A percentile compares a stretch with the other conserved stretches of the same genome.
Conservation (phyloP, 768 basidiomycete genomes). For the Zangia roseola region DNA sequence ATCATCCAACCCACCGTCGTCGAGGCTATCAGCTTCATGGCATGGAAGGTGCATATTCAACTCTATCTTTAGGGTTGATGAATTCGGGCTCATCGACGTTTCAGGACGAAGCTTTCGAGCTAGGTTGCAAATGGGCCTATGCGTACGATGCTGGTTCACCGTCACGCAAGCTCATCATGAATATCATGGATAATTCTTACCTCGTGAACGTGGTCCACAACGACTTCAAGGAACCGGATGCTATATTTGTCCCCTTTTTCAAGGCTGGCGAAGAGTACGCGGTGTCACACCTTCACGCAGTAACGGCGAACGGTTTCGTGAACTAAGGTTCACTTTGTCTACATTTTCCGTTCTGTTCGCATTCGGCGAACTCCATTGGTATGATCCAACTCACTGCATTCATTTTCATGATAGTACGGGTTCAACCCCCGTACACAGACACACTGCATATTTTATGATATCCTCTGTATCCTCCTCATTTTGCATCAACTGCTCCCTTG, state of each 20-base stretch:
- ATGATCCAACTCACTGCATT: slow-evolving; percentile 33
- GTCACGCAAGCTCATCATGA: slow-evolving; percentile 71
- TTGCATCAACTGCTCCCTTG: slow-evolving; percentile 30
- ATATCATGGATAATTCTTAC: slow-evolving; percentile 77
- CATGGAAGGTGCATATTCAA: slow-evolving; percentile 75
- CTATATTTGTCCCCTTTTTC: slow-evolving; percentile 87
- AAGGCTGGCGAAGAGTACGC: slow-evolving; percentile 67
- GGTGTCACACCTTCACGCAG: slow-evolving; percentile 35
- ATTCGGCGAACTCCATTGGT: not conserved
- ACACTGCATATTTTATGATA: slow-evolving; percentile 21
- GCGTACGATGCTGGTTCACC: slow-evolving; percentile 78
- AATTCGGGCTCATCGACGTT: slow-evolving; percentile 10
- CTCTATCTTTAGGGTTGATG: not conserved
- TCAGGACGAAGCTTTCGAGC: slow-evolving; percentile 91
- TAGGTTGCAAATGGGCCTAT: slow-evolving; percentile 88
- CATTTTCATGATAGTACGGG: slow-evolving; percentile 52
- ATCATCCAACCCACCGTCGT: slow-evolving; percentile 96
- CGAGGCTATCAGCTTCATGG: slow-evolving; percentile 97
- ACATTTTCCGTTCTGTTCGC: not conserved
- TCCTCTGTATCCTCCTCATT: slow-evolving; percentile 12
- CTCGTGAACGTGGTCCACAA: slow-evolving; percentile 97
- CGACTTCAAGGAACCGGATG: slow-evolving; percentile 81
- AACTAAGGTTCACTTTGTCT: slow-evolving; percentile 18
- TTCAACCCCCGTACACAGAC: slow-evolving; percentile 80
- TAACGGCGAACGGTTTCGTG: slow-evolving; percentile 39